These are phyloP conservation scores for Pseudoturritis turrita DNA, from an alignment of 345 rosid genomes.

Conservation along the genomic window DNA sequence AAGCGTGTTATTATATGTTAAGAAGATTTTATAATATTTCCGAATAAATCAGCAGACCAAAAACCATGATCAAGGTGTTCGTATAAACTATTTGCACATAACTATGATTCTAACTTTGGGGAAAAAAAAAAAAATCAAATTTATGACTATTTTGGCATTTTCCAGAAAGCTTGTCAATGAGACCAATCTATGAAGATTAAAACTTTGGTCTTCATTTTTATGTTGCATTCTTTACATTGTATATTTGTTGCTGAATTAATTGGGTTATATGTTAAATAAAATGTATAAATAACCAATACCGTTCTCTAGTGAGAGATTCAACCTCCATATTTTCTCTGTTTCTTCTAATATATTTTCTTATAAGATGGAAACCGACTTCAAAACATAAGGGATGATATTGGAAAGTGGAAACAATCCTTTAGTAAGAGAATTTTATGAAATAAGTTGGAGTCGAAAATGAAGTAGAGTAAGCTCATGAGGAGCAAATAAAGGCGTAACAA, in stretches of 20 bases:
- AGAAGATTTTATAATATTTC: background rate
- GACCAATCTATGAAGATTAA: background rate
- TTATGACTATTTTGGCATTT: too few relatives aligned
- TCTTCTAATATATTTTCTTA: background rate
- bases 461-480: slow-evolving; percentile 11
- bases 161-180: background rate
- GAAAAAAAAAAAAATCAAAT: too few relatives aligned
- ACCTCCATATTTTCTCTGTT: background rate
- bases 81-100: background rate
- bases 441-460: background rate
- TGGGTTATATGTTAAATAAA: background rate
- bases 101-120: too few relatives aligned
- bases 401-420: background rate
- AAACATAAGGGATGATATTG: background rate
- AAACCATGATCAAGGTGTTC: background rate
- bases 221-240: background rate
- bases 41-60: background rate
- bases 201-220: background rate
- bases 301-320: background rate
- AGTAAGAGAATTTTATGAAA: background rate
- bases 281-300: background rate
- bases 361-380: background rate
- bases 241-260: background rate
- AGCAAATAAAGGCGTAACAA: slow-evolving; percentile 16
- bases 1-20: background rate